Conservation (phyloP, 345 rosid species). For the Citrus mangshanensis region DNA sequence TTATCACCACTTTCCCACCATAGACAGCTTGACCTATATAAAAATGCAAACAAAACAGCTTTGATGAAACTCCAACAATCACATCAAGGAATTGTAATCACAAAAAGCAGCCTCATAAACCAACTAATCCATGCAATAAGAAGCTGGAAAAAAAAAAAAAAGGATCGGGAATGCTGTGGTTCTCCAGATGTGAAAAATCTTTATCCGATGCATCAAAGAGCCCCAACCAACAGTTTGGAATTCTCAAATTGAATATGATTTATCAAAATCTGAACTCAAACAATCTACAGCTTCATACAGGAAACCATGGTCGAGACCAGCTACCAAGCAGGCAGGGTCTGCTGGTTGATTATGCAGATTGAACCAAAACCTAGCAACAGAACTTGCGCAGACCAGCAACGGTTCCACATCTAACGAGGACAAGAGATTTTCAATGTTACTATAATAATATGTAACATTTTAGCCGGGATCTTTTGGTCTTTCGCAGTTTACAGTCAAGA, state of each 20-base stretch:
- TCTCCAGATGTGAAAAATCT: neutral
- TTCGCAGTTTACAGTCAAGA: neutral
- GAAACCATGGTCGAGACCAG: neutral
- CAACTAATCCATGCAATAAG: neutral
- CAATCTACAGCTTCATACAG: neutral
- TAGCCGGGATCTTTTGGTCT: neutral
- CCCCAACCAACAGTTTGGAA: neutral
- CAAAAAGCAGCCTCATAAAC: neutral
- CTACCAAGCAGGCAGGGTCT: neutral
- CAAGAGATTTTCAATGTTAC: neutral
- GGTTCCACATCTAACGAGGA: too few species aligned
- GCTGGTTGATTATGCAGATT: neutral
- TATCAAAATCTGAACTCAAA: neutral
- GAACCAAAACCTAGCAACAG: neutral
- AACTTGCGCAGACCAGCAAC: neutral
- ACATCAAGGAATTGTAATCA: neutral
- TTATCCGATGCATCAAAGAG: neutral
- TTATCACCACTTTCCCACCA: conserved; percentile 52
- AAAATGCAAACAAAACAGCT: neutral
- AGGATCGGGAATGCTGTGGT: neutral
- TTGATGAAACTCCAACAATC: neutral
- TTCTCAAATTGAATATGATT: neutral
- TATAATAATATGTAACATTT: neutral
- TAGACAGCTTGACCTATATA: conserved; percentile 40
- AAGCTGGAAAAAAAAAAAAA: neutral